Evolutionary conservation across 495 filamentous ascomycete genomes (phyloP).

Genomic region (Aspergillus diversus): DNA sequence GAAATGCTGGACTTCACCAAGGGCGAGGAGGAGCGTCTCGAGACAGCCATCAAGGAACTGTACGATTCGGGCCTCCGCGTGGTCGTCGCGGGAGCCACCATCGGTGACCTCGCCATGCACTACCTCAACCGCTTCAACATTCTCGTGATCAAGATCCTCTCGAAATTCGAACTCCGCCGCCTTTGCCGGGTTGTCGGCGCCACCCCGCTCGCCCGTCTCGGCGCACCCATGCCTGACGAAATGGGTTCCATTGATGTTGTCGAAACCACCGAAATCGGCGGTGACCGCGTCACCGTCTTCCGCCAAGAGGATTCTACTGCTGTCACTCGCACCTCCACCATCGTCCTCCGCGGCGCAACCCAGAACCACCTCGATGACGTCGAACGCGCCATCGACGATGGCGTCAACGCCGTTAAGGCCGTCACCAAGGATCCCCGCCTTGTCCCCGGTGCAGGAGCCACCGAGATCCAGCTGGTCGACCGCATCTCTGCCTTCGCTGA

Average conservation of each 20-base stretch:
- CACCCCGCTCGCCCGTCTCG: conserved; percentile 90
- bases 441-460: conserved; percentile 92
- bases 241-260: conserved; percentile 96
- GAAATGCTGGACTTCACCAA: conserved; percentile 99
- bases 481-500: conserved; percentile 86
- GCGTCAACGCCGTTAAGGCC: conserved; percentile 98
- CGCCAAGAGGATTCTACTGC: conserved; percentile 93
- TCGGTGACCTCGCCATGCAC: conserved; percentile 95
- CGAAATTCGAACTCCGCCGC: conserved; percentile 94
- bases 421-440: conserved; percentile 91
- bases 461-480: conserved; percentile 94
- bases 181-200: conserved; percentile 96
- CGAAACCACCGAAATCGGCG: conserved; percentile 97
- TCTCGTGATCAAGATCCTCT: conserved; percentile 94
- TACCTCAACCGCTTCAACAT: conserved; percentile 98
- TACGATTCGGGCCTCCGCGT: conserved; percentile 92
- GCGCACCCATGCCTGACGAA: conserved; percentile 99
- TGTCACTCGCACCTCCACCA: conserved; percentile 86
- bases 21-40: conserved; percentile 91
- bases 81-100: conserved; percentile 84
- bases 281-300: conserved; percentile 98
- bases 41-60: conserved; percentile 89
- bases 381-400: conserved; percentile 96
- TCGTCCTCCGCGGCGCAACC: conserved; percentile 94
- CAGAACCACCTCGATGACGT: conserved; percentile 98